Evolutionary conservation across 106 monocot species (phyloP), one percentile per base, ranked within the genome.

Genomic region (Dendrobium nobile): DNA sequence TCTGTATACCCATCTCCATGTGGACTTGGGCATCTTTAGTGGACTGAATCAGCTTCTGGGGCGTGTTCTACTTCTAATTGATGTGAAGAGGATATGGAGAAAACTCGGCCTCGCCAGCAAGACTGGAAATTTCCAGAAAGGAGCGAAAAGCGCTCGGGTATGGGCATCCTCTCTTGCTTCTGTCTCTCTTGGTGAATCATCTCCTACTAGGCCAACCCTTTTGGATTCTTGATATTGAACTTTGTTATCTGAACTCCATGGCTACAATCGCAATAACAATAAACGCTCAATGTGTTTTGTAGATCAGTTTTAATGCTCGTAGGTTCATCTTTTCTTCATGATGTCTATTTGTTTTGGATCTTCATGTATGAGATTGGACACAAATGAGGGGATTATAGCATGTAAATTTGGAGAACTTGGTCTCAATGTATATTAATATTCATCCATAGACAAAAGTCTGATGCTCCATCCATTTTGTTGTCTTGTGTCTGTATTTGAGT

Each of bases 161-260:
- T 97, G 97, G 93, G 92, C 94, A 47, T 94, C 96, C 15, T 89
- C 97, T 31, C 61, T 97, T 45, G 47, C 97, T 70, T 97, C 97
- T 4, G 97, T 94, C 17, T 94, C 97, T 10, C 85, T 97, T 0
- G 92, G 94, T 9, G 89, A 94, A 13, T 89, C 90, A 11, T 82
- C 88, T 26, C 82, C 90, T 45, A 80, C 87, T 54, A 76, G 82
- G 54, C 31, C 47, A 80, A 61, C 77, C 27, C 76, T 24, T 37
- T 47, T 9, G 3, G 77, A 27, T 68, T 80, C 77, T 27, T 84
- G 70, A 80, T 80, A 28, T 37, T 4, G 37, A 13, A 70, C 70
- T 16, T 37, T 70, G 31, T 20, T 37, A 70, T 51, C 51, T 70
- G 15, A 37, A 11, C 24, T 28, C 33, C 7, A 37, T 70, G 70